A percentile compares a stretch with the other conserved stretches of the same genome.
These are phyloP conservation scores for Xylogone sp. DNA, from an alignment of 2,329 filamentous ascomycete genomes.

Conservation along the genomic window DNA sequence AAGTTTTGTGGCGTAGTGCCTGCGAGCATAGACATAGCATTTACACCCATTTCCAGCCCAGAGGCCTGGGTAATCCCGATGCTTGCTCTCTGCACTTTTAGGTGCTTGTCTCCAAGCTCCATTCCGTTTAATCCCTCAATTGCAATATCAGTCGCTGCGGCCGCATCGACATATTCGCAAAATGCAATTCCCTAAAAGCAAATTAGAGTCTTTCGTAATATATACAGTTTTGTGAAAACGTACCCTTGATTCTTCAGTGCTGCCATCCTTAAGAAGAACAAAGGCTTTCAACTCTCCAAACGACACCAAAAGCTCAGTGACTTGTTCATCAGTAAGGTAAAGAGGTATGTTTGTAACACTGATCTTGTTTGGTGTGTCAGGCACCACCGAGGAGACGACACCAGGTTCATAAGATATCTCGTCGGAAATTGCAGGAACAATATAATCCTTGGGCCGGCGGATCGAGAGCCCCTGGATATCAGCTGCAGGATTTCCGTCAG, in stretches of 20 bases:
- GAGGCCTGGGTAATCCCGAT: conserved; percentile 91
- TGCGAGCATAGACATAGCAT: conserved; percentile 96
- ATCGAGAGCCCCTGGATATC: conserved; percentile 63
- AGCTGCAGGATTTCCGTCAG: conserved; percentile 48
- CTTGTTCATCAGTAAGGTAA: conserved; percentile 87
- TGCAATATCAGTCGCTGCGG: conserved; percentile 70
- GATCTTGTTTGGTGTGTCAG: conserved; percentile 94
- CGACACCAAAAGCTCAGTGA: conserved; percentile 81
- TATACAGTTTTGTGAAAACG: conserved; percentile 30
- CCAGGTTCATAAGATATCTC: conserved; percentile 72
- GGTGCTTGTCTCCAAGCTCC: conserved; percentile 80
- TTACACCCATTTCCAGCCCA: conserved; percentile 91
- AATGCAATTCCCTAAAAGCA: conserved; percentile 84
- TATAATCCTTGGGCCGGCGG: conserved; percentile 92
- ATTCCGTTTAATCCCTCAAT: conserved; percentile 90
- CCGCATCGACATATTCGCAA: conserved; percentile 83
- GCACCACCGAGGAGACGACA: conserved; percentile 73
- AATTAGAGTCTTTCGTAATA: conserved; percentile 24
- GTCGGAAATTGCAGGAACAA: conserved; percentile 76
- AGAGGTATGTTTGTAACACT: conserved; percentile 84
- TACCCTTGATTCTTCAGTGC: conserved; percentile 83
- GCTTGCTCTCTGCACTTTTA: conserved; percentile 85
- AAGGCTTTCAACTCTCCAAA: conserved; percentile 95
- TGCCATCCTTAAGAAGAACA: conserved; percentile 79
- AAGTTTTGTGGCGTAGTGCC: conserved; percentile 77